These are phyloP conservation scores for Sutorius australiensis DNA, from an alignment of 768 basidiomycete species.

Conservation along the genomic window DNA sequence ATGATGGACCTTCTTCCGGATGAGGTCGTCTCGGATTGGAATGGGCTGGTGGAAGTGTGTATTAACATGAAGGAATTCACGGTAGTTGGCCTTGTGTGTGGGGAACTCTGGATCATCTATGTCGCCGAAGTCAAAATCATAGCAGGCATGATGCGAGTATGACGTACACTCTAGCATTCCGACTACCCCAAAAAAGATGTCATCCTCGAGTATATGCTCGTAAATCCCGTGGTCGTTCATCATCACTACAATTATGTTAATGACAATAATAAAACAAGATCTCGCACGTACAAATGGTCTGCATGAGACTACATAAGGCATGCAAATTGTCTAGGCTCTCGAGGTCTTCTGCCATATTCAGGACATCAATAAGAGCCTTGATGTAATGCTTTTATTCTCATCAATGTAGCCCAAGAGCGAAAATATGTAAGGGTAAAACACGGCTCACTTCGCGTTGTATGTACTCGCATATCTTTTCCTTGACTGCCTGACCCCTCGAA, in stretches of 20 bases:
- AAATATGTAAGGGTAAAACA: not conserved
- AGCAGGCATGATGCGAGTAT: constrained; percentile 2
- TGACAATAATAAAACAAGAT: not conserved
- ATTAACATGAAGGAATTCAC: constrained; percentile 81
- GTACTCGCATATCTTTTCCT: constrained; percentile 86
- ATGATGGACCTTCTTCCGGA: constrained; percentile 90
- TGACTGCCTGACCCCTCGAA: constrained; percentile 64
- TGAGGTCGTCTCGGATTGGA: constrained; percentile 65
- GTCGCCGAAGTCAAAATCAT: constrained; percentile 14
- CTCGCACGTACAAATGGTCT: constrained; percentile 75
- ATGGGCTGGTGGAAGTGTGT: constrained; percentile 90
- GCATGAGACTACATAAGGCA: constrained; percentile 87
- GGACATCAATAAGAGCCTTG: constrained; percentile 77
- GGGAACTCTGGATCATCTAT: constrained; percentile 97
- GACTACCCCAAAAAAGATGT: constrained; percentile 86
- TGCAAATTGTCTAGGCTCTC: constrained; percentile 90
- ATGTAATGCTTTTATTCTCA: constrained; percentile 67
- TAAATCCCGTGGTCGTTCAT: constrained; percentile 93
- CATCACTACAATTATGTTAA: constrained; percentile 55
- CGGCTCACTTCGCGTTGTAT: constrained; percentile 76
- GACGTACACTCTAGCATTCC: constrained; percentile 95
- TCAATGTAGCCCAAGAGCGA: not conserved
- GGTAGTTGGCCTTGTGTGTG: constrained; percentile 93
- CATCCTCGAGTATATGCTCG: constrained; percentile 92
- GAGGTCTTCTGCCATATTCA: constrained; percentile 87